Conservation (phyloP, 2,329 filamentous ascomycete species). For the Madurella mycetomatis region DNA sequence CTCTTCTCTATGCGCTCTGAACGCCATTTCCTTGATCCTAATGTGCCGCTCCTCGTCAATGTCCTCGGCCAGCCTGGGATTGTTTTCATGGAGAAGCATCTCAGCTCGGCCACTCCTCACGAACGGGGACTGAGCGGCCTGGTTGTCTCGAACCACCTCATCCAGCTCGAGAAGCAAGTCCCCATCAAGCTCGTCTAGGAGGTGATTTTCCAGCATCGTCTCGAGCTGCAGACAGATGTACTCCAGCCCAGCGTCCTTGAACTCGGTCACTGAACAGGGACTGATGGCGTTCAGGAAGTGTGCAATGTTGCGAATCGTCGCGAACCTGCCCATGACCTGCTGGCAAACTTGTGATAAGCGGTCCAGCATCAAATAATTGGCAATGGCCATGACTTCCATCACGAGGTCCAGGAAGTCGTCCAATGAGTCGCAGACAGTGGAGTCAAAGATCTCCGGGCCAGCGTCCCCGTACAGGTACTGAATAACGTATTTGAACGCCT, state of each 20-base stretch:
- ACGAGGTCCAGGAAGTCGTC: conserved; percentile 87
- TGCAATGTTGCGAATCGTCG: conserved; percentile 81
- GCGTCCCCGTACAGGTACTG: conserved; percentile 79
- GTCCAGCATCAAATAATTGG: conserved; percentile 94
- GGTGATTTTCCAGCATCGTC: conserved; percentile 82
- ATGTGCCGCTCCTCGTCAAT: conserved; percentile 65
- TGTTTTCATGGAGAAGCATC: conserved; percentile 56
- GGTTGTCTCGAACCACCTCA: conserved; percentile 73
- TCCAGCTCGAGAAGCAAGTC: conserved; percentile 80
- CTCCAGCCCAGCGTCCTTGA: conserved; percentile 83
- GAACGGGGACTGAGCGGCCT: conserved; percentile 71
- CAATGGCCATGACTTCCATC: conserved; percentile 82
- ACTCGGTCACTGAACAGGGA: conserved; percentile 74
- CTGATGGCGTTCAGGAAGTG: conserved; percentile 81
- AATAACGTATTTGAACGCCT: conserved; percentile 74
- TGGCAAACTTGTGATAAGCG: conserved; percentile 88
- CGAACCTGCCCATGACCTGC: conserved; percentile 73
- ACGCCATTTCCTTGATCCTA: conserved; percentile 71
- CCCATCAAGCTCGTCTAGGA: conserved; percentile 79
- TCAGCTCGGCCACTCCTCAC: conserved; percentile 72
- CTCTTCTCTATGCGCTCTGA: conserved; percentile 60
- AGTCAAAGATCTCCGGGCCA: conserved; percentile 75
- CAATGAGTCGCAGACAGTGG: conserved; percentile 63
- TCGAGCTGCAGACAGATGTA: conserved; percentile 92
- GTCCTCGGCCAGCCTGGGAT: conserved; percentile 59